Base-by-base conservation (phyloP, 805 yeast genomes). In the Starmerella geochares region DNA sequence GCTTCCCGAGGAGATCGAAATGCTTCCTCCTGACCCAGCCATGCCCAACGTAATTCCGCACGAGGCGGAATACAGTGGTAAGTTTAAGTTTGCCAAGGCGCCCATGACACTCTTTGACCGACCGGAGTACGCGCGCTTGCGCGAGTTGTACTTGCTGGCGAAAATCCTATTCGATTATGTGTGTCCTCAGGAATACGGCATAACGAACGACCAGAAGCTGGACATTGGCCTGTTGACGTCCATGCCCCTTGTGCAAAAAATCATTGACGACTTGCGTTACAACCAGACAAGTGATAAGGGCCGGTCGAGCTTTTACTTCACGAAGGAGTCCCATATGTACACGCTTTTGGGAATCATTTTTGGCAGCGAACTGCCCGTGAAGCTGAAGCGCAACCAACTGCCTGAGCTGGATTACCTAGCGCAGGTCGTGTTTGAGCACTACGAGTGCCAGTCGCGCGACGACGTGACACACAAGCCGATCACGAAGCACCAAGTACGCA, bases 181-280 rank as follows among this genome's bases (percentile, higher is more conserved):
- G 44, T 92, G 97, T 67, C 99, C 99, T 9, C 97, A 92, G 66
- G 99, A 92, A 64, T 92, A 92, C 64, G 99, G 99, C 55, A 92
- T 92, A 59, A 86, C 88, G 56, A 95, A 87, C 62, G 81, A 83
- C 60, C 98, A 92, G 66, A 92, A 92, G 63, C 74, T 92, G 53
- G 99, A 92, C 64, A 92, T 92, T 68, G 99, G 99, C 4, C 71
- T 92, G 50, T 71, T 92, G 59, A 92, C 99, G 0, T 86, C 96
- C 2, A 73, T 92, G 60, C 99, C 99, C 1, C 73, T 92, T 58
- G 94, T 96, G 1, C 84, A 80, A 64, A 94, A 86, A 66, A 83
- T 92, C 35, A 65, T 92, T 46, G 70, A 74, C 29, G 97, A 92
- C 62, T 79, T 92, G 40, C 79, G 83, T 51, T 76, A 77, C 45